Base-by-base conservation (phyloP, 1,139 yeast genomes). In the Chernovozyma aurita region DNA sequence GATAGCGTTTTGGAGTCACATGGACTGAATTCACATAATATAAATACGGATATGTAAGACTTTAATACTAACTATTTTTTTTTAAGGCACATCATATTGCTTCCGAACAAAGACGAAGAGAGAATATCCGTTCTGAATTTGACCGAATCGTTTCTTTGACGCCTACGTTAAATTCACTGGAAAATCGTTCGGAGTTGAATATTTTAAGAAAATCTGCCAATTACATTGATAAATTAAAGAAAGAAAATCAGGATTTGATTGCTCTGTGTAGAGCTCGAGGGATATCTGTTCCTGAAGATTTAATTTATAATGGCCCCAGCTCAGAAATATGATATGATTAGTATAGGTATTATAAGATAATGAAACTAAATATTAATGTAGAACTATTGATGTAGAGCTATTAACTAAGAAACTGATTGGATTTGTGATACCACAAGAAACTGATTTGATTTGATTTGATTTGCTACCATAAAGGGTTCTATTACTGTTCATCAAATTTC, bases 31-130 rank as follows among this genome's bases (percentile, higher is more conserved):
- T n/a, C n/a, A n/a, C n/a, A n/a, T n/a, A n/a, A n/a, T n/a, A 18
- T 18, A 3, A 6, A 20, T 12, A 14, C 8, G 12, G 31, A 3
- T 9, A n/a, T n/a, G n/a, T n/a, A n/a, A n/a, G n/a, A n/a, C n/a
- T n/a, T n/a, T n/a, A 27, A 3, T 2, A 20, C 13, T 16, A 5
- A 6, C 16, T 13, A 27, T 27, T 9, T 11, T n/a, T 13, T 13
- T 13, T 25, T 8, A 7, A 67, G 70, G 74, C 74, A 2, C 76
- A 70, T 42, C 76, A 70, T 42, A 70, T 70, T 14, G 75, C 74
- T n/a, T 68, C 74, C 1, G 76, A 70, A 43, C 75, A 70, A 44
- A 69, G 67, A 43, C 52, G 76, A 48, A 55, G 76, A 44, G 73
- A 67, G 40, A 68, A 70, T 42, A 70, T 70, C 26, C 55, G 76